phyloP scores from a whole-genome alignment of 768 basidiomycete genomes.

The Leucosporidium yakuticum region DNA sequence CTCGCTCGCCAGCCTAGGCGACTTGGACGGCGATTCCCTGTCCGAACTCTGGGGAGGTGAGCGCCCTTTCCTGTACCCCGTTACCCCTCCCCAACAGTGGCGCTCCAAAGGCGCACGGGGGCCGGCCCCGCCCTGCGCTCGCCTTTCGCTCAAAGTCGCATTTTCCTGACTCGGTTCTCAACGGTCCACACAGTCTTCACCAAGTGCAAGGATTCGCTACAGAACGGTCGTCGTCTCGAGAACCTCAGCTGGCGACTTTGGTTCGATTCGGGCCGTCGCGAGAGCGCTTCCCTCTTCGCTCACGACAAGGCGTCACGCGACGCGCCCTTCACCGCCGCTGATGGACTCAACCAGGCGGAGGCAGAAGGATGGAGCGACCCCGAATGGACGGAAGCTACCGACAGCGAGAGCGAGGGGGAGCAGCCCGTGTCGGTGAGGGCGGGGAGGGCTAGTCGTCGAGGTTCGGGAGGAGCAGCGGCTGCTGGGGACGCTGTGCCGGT shows the following conservation, averaged over 20 bases:
- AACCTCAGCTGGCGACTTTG: constrained; percentile 84
- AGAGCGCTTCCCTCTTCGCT: not conserved
- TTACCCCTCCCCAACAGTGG: not conserved
- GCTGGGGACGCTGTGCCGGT: too few relatives aligned
- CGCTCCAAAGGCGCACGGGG: not conserved
- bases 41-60: constrained; percentile 31
- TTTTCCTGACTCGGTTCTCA: not conserved
- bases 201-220: constrained; percentile 70
- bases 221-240: constrained; percentile 74
- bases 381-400: constrained; percentile 28
- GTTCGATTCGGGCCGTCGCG: constrained; percentile 45
- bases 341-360: not conserved
- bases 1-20: constrained; percentile 26
- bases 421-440: not conserved
- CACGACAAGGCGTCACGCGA: not conserved
- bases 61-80: not conserved
- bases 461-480: too few relatives aligned
- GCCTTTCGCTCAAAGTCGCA: not conserved
- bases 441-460: too few relatives aligned
- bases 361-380: constrained; percentile 27
- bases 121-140: not conserved
- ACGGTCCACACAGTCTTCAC: constrained; percentile 59
- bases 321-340: too few relatives aligned
- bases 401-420: constrained; percentile 10
- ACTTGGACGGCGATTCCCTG: constrained; percentile 20